Base-by-base conservation (phyloP, 305 asterid species). In the Fraxinus ornus region DNA sequence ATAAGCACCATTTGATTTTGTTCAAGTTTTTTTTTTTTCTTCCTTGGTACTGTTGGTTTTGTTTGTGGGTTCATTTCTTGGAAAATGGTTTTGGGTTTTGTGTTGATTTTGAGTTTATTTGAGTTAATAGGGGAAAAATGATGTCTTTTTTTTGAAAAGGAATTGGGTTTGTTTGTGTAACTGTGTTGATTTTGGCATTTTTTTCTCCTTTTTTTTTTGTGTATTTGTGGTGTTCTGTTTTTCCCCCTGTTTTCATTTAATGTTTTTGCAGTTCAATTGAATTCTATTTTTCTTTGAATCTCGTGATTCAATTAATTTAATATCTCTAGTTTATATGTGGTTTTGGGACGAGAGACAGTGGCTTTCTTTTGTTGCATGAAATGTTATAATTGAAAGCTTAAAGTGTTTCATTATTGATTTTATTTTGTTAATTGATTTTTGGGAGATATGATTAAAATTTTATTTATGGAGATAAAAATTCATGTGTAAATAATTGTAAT, bases 301-400 rank as follows among this genome's bases (percentile, higher is more conserved):
- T 85, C n/a, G 39, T 39, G 39, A 79, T 72, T 66, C 71, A 52
- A 7, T 9, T 76, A 22, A 55, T 28, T 35, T 80, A 17, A 57
- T 2, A 9, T 52, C 79, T 70, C 72, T 36, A 4, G 21, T 78
- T 7, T 22, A 4, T 2, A 36, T 39, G 85, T 81, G 83, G 78
- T 82, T 64, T 60, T 35, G 55, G 52, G 5, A 32, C 2, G 49
- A 24, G 13, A 47, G 57, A 12, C 33, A 76, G 80, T 66, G 68
- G 44, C 78, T 82, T 74, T 79, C 26, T 62, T 82, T 85, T 82
- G 85, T 82, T 88, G 90, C 89, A 86, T 86, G 89, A 83, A 57
- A 75, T 79, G 44, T 66, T 64, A 33, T 13, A 77, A 74, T 55
- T 80, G 82, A 60, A 26, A 37, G 57, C 76, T 35, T 77, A 12